Evolutionary conservation across 2,329 filamentous ascomycete species (phyloP).

Genomic region (Sphaerostilbella broomeana): DNA sequence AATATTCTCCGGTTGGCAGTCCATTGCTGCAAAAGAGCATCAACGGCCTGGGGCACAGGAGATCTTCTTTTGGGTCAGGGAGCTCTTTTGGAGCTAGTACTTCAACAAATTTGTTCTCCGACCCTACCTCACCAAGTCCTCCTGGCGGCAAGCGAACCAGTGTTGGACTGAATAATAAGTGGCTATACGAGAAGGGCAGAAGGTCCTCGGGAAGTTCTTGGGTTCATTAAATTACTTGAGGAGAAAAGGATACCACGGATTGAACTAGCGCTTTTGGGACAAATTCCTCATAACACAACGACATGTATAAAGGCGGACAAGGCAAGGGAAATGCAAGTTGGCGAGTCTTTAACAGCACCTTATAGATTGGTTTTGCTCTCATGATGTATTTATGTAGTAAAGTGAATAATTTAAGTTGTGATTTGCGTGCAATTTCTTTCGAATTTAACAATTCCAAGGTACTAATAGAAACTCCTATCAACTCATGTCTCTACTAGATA

Average conservation of each 20-base stretch:
- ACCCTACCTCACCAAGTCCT: constrained; percentile 66
- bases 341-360: background rate
- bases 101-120: constrained; percentile 43
- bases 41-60: constrained; percentile 40
- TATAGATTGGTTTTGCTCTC: background rate
- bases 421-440: too few relatives aligned
- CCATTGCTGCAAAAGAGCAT: constrained; percentile 64
- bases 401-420: too few relatives aligned
- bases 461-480: too few relatives aligned
- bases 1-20: constrained; percentile 40
- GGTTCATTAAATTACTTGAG: constrained; percentile 23
- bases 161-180: constrained; percentile 82
- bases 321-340: background rate
- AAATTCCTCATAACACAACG: too few relatives aligned
- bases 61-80: constrained; percentile 54
- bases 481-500: too few relatives aligned
- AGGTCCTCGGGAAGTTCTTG: constrained; percentile 43
- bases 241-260: background rate
- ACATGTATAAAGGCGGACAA: too few relatives aligned
- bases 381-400: constrained; percentile 11
- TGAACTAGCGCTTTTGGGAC: constrained; percentile 4
- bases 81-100: constrained; percentile 46
- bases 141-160: constrained; percentile 60
- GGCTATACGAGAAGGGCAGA: constrained; percentile 82
- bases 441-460: too few relatives aligned